phyloP scores from a whole-genome alignment of 1,284 basidiomycete species.

The Caloboletus inedulis region DNA sequence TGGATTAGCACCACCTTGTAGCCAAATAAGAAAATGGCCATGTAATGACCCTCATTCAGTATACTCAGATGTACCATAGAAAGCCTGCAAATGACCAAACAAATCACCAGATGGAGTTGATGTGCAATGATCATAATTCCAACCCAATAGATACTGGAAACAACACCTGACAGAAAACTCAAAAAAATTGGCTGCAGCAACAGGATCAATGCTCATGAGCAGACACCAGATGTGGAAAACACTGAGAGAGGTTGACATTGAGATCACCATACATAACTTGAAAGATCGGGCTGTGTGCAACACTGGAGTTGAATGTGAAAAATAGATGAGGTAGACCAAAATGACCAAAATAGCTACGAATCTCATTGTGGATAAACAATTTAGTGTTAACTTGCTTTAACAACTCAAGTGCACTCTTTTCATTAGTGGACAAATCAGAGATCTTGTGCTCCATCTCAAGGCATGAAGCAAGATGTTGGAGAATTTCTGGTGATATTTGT shows the following conservation, averaged over 20 bases:
- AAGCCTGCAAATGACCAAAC: constrained; percentile 6
- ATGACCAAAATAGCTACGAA: too few species aligned
- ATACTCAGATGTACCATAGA: constrained; percentile 15
- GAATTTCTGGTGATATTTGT: too few species aligned
- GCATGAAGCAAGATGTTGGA: too few species aligned
- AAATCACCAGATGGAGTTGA: background rate
- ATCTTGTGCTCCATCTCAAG: too few species aligned
- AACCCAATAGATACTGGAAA: constrained; percentile 2
- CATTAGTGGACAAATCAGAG: too few species aligned
- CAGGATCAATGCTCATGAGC: constrained; percentile 6
- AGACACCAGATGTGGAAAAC: constrained; percentile 2
- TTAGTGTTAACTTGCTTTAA: too few species aligned
- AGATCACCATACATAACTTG: constrained; percentile 14
- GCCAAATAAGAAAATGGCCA: constrained; percentile 16
- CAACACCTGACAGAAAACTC: constrained; percentile 3
- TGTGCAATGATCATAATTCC: background rate
- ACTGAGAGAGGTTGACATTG: background rate
- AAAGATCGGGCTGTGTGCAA: constrained; percentile 14
- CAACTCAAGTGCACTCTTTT: too few species aligned
- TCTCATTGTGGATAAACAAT: too few species aligned
- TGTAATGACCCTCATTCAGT: constrained; percentile 13
- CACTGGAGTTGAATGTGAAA: constrained; percentile 14
- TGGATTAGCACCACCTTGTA: constrained; percentile 4
- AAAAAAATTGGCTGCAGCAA: background rate
- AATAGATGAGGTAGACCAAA: constrained; percentile 12